phyloP scores from a whole-genome alignment of 768 basidiomycete genomes.

The Scleroderma citrinum region DNA sequence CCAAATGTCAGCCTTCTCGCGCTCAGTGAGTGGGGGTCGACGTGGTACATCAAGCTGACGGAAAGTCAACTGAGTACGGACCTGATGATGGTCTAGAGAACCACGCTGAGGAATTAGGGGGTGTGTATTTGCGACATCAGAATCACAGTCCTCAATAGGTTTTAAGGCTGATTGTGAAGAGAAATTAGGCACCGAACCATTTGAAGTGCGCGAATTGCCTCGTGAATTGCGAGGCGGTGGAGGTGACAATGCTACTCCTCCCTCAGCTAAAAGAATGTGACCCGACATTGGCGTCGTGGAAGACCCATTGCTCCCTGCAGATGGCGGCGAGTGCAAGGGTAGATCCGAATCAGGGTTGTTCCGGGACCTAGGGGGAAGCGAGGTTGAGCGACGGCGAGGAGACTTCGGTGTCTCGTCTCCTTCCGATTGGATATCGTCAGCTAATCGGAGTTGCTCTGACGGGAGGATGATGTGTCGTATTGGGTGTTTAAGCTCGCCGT shows the following conservation, averaged over 20 bases:
- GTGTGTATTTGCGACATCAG: neutral
- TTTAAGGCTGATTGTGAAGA: conserved; percentile 2
- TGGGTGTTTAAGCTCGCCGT: conserved; percentile 35
- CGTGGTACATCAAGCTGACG: conserved; percentile 38
- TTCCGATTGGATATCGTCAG: conserved; percentile 12
- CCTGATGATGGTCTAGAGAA: conserved; percentile 8
- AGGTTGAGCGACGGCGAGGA: conserved; percentile 12
- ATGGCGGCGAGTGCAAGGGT: conserved; percentile 9
- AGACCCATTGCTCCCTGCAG: conserved; percentile 9
- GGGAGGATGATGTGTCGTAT: conserved; percentile 52
- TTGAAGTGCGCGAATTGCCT: conserved; percentile 10
- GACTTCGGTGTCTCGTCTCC: conserved; percentile 2
- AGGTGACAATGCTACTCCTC: conserved; percentile 22
- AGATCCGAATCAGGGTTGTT: conserved; percentile 5
- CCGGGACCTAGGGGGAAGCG: conserved; percentile 11
- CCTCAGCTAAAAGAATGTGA: conserved; percentile 11
- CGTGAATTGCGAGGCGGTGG: conserved; percentile 21
- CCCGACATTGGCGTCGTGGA: conserved; percentile 37
- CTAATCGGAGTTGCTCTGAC: conserved; percentile 43
- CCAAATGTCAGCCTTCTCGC: conserved; percentile 71
- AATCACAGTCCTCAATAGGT: neutral
- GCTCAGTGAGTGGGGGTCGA: conserved; percentile 45
- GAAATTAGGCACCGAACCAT: conserved; percentile 2
- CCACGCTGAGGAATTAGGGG: neutral
- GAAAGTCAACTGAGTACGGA: conserved; percentile 38